phyloP scores from a whole-genome alignment of 129 eudicot species.

The Lonicera japonica region DNA sequence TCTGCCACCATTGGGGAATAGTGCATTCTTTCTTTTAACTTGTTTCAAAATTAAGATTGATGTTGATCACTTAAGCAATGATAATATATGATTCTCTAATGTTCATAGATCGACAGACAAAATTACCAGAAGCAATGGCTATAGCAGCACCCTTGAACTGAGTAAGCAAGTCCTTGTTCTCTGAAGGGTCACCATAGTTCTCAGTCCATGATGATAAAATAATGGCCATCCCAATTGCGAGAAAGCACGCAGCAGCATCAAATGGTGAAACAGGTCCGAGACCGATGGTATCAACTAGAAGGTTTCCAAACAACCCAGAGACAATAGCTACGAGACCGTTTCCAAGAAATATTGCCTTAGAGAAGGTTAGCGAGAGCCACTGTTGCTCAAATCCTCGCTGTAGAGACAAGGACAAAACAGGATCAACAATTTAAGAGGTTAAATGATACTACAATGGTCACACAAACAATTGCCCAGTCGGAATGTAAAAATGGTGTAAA shows the following conservation, averaged over 20 bases:
- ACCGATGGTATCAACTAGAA: constrained; percentile 66
- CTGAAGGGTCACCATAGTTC: constrained; percentile 92
- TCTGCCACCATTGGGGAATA: no score
- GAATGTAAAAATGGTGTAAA: no score
- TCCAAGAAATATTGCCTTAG: constrained; percentile 95
- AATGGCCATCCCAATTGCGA: constrained; percentile 87
- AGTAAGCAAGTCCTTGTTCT: constrained; percentile 77
- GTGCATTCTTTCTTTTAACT: no score
- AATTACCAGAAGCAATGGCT: constrained; percentile 93
- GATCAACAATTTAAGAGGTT: neutral
- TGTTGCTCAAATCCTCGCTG: constrained; percentile 96
- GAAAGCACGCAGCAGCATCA: constrained; percentile 90
- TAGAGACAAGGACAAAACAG: constrained; percentile 23
- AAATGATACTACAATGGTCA: no score
- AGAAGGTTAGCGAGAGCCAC: constrained; percentile 96
- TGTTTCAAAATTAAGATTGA: no score
- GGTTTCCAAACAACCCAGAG: constrained; percentile 86
- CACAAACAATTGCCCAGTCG: no score
- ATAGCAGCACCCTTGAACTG: constrained; percentile 97
- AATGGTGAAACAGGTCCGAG: constrained; percentile 96
- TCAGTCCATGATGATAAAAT: constrained; percentile 88
- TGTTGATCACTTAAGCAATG: no score
- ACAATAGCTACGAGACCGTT: constrained; percentile 97
- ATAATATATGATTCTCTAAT: neutral
- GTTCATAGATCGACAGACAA: neutral